A percentile compares a stretch with the other conserved stretches of the same genome.
Conservation (phyloP, 2,329 filamentous ascomycete species). For the Talaromyces sp. region DNA sequence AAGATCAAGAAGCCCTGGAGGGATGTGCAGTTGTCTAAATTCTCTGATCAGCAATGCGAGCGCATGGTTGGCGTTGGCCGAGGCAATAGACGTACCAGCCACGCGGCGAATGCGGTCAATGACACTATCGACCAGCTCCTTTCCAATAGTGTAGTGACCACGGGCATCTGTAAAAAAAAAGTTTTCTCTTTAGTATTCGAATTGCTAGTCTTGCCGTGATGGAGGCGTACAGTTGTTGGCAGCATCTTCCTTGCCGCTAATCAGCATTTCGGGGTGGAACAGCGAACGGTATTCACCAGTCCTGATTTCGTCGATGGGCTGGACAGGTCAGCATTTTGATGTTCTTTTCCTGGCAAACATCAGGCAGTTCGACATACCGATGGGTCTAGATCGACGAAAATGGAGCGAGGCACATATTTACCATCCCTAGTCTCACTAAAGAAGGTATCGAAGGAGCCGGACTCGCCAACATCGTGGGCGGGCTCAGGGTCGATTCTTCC, state of each 20-base stretch:
- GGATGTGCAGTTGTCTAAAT: constrained; percentile 59
- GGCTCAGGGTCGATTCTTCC: constrained; percentile 55
- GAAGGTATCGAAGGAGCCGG: constrained; percentile 61
- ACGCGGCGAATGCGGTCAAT: constrained; percentile 62
- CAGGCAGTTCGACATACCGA: constrained; percentile 41
- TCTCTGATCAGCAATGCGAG: not conserved
- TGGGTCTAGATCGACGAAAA: constrained; percentile 64
- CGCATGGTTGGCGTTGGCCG: not conserved
- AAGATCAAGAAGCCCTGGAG: constrained; percentile 66
- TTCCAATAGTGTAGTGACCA: constrained; percentile 66
- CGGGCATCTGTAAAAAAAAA: constrained; percentile 51
- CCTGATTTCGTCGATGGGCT: constrained; percentile 64
- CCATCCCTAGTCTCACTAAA: constrained; percentile 61
- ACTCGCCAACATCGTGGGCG: constrained; percentile 45
- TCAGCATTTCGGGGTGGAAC: constrained; percentile 63
- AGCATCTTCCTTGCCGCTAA: constrained; percentile 66
- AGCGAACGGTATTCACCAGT: constrained; percentile 59
- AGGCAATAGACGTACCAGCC: constrained; percentile 44
- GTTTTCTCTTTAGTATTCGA: not conserved
- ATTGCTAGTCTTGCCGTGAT: not conserved
- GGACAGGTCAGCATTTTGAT: constrained; percentile 11
- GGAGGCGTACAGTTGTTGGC: constrained; percentile 58
- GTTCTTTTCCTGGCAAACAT: not conserved
- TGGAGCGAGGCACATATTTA: constrained; percentile 65
- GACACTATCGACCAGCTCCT: constrained; percentile 61